A percentile compares a stretch with the other conserved stretches of the same genome.
These are phyloP conservation scores for Starmerella davenportii DNA, from an alignment of 805 yeast genomes.

Conservation along the genomic window DNA sequence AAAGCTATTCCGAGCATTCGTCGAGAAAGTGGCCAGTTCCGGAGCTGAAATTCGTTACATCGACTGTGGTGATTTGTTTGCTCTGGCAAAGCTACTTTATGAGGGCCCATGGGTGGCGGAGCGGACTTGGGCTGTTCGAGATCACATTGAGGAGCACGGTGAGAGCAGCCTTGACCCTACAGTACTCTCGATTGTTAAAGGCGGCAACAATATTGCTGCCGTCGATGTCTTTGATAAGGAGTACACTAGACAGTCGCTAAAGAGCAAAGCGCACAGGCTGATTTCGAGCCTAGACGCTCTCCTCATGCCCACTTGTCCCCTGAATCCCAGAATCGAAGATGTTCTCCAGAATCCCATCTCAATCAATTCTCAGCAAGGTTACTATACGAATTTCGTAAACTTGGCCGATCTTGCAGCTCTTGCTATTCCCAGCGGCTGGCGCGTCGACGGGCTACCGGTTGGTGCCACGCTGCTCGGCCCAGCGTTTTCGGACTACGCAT, in stretches of 20 bases:
- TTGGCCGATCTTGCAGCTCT: conserved; percentile 84
- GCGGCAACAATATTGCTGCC: conserved; percentile 65
- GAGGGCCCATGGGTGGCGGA: conserved; percentile 99
- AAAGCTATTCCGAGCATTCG: conserved; percentile 42
- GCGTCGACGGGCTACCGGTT: conserved; percentile 71
- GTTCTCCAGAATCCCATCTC: conserved; percentile 60
- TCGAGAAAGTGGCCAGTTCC: conserved; percentile 30
- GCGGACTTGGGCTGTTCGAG: conserved; percentile 67
- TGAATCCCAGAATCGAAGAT: conserved; percentile 66
- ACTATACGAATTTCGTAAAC: conserved; percentile 95
- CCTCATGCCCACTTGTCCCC: conserved; percentile 85
- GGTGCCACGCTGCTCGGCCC: conserved; percentile 75
- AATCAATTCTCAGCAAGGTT: conserved; percentile 82
- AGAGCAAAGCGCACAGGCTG: conserved; percentile 39
- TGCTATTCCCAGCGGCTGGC: conserved; percentile 81
- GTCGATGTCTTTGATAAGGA: conserved; percentile 72
- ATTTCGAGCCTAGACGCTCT: conserved; percentile 52
- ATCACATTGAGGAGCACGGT: conserved; percentile 44
- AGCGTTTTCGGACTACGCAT: conserved; percentile 75
- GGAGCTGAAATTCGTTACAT: conserved; percentile 45
- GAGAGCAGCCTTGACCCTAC: conserved; percentile 71
- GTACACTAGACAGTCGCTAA: conserved; percentile 65
- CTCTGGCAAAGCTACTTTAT: conserved; percentile 70
- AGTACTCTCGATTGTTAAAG: conserved; percentile 53
- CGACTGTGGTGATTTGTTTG: conserved; percentile 60